Evolutionary conservation across 768 basidiomycete genomes (phyloP), one percentile per base, ranked within the genome.

Genomic region (Termitomyces sp.): DNA sequence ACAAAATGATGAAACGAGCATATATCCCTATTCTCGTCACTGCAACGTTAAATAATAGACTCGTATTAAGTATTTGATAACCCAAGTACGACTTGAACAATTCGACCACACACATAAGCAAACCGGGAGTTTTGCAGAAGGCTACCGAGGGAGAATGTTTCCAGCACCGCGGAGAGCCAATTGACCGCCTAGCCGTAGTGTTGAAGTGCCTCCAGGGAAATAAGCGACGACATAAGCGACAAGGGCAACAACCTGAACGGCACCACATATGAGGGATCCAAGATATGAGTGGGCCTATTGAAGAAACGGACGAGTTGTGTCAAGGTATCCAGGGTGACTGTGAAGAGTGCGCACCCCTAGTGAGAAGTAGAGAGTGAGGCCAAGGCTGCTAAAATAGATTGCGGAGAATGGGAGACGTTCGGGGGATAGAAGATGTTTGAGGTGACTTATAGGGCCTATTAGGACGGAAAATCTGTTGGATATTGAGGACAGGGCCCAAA

Each of bases 181-280:
- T 54, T 86, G 85, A 35, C 85, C 84, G 6, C 92, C 93, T 64
- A 94, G 79, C 21, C 87, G 83, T 21, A 94, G 75, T 1, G 92
- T 93, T 63, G 87, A 85, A 30, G 79, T 80, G 30, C 88, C 96
- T 10, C 91, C 94, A 19, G 97, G 97, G 73, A 99, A 98, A 74
- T 98, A 98, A 0, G 94, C 94, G 17, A 94, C 78, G 7, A 98
- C 80, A 67, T 99, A 99, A 14, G 89, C 80, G 14, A 97, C 76
- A 17, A 99, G 82, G 1, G 95, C 86, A 44, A 90, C 74, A 41
- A 97, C 84, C 83, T 92, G 94, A 3, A 97, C 78, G 37, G 86
- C 80, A 12, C 90, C 94, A 33, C 84, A 84, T 53, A 97, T 67
- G 40, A 99, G 72, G 1, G 92, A 95, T 8, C 93, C 92, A 30